Evolutionary conservation across 2,329 filamentous ascomycete species (phyloP), one percentile per base, ranked within the genome.

Genomic region (Apiospora hydei): DNA sequence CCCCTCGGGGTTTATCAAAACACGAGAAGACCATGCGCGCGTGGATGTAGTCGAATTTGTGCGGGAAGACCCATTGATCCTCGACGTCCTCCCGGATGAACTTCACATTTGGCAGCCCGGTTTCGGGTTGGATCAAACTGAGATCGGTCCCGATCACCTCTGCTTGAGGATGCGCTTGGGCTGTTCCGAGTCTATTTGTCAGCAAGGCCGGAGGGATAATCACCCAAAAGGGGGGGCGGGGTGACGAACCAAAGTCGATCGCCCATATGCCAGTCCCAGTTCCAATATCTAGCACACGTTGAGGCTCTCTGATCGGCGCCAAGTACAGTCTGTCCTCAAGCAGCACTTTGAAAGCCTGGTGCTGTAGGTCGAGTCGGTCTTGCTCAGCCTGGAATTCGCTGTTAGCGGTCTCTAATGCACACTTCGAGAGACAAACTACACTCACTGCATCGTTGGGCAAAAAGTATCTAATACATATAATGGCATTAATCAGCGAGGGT

Each of bases 281-380:
- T 34, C 77, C 78, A 21, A 79, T 43, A 64, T 80, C 78, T 18
- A 80, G 72, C 30, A 80, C 76, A n/a, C 71, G 68, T 41, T 71
- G 64, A 11, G 74, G 74, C 4, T 69, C 43, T 14, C 72, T 64
- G 38, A 76, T 71, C 16, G 76, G 76, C 2, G 76, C 76, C 4
- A 76, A 67, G 47, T 69, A 71, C 1, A 77, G 72, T 43, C 75
- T 72, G 16, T 72, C 73, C 8, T 18, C 44, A 14, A 72, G 69
- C 2, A 74, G 38, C 1, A 71, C 69, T 44, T 73, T 64, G 38
- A 57, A 73, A n/a, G 74, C 71, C 13, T 64, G 44, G 49, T 77
- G 74, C 53, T 75, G 74, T 41, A 75, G 73, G 66, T 75, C 70
- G 34, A 34, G 51, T 5, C 51, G 51, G 14, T 57, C 51, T 8